phyloP scores from a whole-genome alignment of 305 asterid species.

The Fraxinus platypoda region DNA sequence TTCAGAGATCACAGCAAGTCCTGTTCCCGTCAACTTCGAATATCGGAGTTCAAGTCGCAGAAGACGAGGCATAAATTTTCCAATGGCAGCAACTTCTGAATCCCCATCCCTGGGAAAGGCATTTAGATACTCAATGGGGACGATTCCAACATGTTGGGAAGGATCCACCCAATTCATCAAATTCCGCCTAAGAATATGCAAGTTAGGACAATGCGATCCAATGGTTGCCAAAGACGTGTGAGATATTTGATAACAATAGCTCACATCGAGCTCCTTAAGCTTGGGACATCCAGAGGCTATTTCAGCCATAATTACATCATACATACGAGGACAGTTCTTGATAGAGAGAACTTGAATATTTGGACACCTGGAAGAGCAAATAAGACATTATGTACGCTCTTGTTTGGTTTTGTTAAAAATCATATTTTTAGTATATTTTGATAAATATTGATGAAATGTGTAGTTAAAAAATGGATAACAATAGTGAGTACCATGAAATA shows the following conservation, averaged over 20 bases:
- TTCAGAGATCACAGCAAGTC: constrained; percentile 61
- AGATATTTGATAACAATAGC: constrained; percentile 79
- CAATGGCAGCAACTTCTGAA: constrained; percentile 73
- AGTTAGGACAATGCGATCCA: constrained; percentile 53
- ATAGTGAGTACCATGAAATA: no score
- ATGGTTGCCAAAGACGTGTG: constrained; percentile 52
- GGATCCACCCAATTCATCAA: constrained; percentile 72
- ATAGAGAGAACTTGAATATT: constrained; percentile 72
- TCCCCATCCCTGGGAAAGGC: constrained; percentile 85
- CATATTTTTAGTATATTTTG: no score
- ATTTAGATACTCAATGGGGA: constrained; percentile 62
- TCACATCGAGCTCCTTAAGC: constrained; percentile 71
- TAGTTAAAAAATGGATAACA: no score
- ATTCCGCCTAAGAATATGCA: constrained; percentile 53
- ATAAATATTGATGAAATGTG: no score
- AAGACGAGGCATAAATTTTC: constrained; percentile 60
- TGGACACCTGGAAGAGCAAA: constrained; percentile 51
- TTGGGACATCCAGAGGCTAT: constrained; percentile 65
- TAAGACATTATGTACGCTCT: not conserved
- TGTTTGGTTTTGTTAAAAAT: not conserved
- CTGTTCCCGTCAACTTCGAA: constrained; percentile 60
- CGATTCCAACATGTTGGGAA: constrained; percentile 53
- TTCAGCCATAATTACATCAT: constrained; percentile 49
- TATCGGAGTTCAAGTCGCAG: constrained; percentile 66
- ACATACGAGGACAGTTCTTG: constrained; percentile 63